Evolutionary conservation across 2,329 filamentous ascomycete species (phyloP).

Genomic region (Drechslerella dactyloides): DNA sequence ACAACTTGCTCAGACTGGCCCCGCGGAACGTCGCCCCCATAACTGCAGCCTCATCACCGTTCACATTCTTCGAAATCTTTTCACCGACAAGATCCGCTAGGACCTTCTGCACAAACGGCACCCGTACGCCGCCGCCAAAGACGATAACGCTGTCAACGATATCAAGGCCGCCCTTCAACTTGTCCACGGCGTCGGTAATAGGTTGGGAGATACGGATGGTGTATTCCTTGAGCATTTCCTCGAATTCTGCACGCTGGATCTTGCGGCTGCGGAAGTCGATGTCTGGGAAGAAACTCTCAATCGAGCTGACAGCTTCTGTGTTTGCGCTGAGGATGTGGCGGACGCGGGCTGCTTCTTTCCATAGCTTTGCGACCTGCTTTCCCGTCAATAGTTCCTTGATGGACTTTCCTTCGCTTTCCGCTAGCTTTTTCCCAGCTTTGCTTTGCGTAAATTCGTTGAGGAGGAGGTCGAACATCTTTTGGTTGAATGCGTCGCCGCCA

Average conservation of each 20-base stretch:
- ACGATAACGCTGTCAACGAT: constrained; percentile 91
- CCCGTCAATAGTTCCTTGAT: constrained; percentile 74
- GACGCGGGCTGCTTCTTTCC: constrained; percentile 85
- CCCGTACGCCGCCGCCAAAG: constrained; percentile 86
- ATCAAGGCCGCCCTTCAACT: constrained; percentile 72
- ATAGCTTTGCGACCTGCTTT: constrained; percentile 84
- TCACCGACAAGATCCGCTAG: constrained; percentile 77
- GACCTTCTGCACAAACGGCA: constrained; percentile 89
- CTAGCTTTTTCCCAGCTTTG: constrained; percentile 49
- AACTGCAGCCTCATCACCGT: constrained; percentile 93
- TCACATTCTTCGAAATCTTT: constrained; percentile 91
- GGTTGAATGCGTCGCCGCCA: constrained; percentile 87
- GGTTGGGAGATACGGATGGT: constrained; percentile 72
- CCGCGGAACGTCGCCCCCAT: constrained; percentile 96
- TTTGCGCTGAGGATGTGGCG: constrained; percentile 94
- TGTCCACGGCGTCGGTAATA: constrained; percentile 75
- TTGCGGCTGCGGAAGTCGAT: constrained; percentile 79
- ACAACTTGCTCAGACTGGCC: constrained; percentile 88
- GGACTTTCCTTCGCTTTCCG: constrained; percentile 62
- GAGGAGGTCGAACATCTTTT: constrained; percentile 88
- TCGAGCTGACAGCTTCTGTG: constrained; percentile 76
- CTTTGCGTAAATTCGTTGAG: constrained; percentile 59
- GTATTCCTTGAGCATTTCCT: constrained; percentile 74
- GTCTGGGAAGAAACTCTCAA: constrained; percentile 90
- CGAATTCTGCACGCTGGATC: constrained; percentile 78